These are phyloP conservation scores for Trypanosoma vivax DNA, from an alignment of 208 protist genomes.

Conservation along the genomic window DNA sequence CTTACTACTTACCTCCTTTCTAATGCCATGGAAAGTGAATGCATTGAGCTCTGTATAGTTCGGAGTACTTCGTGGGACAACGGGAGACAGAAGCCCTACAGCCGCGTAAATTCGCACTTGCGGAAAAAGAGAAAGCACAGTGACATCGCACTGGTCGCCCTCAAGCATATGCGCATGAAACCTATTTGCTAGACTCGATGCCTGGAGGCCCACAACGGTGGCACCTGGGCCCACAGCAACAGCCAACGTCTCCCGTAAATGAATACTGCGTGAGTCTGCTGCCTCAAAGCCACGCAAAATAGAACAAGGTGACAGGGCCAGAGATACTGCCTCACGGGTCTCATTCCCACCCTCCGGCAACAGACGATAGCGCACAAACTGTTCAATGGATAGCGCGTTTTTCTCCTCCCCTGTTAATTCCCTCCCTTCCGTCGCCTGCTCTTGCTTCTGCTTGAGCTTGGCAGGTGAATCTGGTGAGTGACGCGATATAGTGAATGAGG, in stretches of 20 bases:
- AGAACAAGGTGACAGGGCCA: conserved; percentile 70
- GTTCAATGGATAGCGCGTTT: conserved; percentile 27
- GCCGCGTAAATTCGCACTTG: conserved; percentile 41
- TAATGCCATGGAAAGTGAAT: conserved; percentile 16
- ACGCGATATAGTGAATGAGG: conserved; percentile 51
- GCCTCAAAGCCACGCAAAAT: conserved; percentile 83
- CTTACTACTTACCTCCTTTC: not conserved
- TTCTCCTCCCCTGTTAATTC: conserved; percentile 49
- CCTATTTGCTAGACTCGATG: conserved; percentile 69
- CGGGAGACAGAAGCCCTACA: conserved; percentile 36
- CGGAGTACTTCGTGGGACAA: conserved; percentile 28
- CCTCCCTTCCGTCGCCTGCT: conserved; percentile 3
- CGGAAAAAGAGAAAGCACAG: conserved; percentile 80
- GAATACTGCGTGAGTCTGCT: conserved; percentile 56
- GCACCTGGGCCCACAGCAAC: conserved; percentile 49
- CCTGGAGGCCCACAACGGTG: conserved; percentile 60
- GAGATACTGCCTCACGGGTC: conserved; percentile 17
- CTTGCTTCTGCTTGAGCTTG: conserved; percentile 29
- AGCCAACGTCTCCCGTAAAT: conserved; percentile 61
- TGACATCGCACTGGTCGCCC: conserved; percentile 79
- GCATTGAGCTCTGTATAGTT: conserved; percentile 66
- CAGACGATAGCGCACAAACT: conserved; percentile 68
- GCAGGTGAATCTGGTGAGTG: conserved; percentile 31
- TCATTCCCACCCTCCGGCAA: conserved; percentile 16
- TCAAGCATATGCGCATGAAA: conserved; percentile 85